phyloP scores from a whole-genome alignment of 139 green algal species.

The Dunaliella primolecta region DNA sequence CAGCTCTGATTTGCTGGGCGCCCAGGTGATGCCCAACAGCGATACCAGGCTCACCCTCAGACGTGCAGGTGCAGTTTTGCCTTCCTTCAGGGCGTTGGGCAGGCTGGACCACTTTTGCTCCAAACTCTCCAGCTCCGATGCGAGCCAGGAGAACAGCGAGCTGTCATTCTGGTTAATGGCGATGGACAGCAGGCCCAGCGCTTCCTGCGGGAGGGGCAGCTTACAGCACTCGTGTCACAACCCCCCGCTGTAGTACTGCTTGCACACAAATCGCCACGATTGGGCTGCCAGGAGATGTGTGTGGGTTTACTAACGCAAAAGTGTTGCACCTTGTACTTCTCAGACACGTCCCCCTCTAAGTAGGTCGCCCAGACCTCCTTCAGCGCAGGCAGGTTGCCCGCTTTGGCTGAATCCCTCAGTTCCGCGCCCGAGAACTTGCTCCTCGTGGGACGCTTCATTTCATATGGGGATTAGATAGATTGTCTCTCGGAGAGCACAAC shows the following conservation, averaged over 20 bases:
- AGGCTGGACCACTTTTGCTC: background rate
- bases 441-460: background rate
- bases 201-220: background rate
- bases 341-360: background rate
- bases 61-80: background rate
- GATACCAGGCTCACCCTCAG: background rate
- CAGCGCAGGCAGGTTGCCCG: background rate
- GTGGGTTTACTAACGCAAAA: too few species aligned
- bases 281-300: too few species aligned
- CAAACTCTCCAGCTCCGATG: background rate
- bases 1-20: too few species aligned
- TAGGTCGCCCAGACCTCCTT: background rate
- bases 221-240: too few species aligned
- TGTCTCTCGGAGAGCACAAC: too few species aligned
- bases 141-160: background rate
- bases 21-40: too few species aligned
- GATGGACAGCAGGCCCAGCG: background rate
- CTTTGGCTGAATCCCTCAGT: background rate
- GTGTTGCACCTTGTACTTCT: background rate
- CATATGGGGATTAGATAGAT: too few species aligned
- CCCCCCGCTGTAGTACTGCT: too few species aligned
- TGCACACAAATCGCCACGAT: too few species aligned
- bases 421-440: background rate
- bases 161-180: background rate
- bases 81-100: background rate